Base-by-base conservation (phyloP, 345 rosid species). In the Cardamine resedifolia region DNA sequence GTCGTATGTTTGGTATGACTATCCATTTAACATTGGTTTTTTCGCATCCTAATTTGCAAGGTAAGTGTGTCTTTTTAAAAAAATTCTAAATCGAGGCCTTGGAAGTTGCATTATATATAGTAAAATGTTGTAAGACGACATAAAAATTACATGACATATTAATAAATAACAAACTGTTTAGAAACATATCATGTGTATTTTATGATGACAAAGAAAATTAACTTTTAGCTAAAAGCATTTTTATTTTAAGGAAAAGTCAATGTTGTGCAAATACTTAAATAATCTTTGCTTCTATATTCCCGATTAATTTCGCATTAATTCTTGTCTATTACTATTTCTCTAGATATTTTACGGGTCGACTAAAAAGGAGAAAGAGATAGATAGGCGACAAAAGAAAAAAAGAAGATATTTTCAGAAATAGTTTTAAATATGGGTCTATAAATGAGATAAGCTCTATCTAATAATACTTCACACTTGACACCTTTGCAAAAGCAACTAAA, bases 401-500 rank as follows among this genome's bases (percentile, higher is more conserved):
- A 18, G 3, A 57, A 66, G 73, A 66, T 74, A 66, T 66, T 74
- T 74, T 66, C 0, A 28, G 24, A 9, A 38, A 74, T 58, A 74
- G 47, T 62, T 47, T 11, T 9, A 34, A 18, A 33, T 8, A 26
- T n/a, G 44, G 6, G 55, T 58, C 78, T 74, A 74, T 74, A 74
- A 66, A 58, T 26, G 18, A 59, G 52, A 56, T 10, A 21, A 45
- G 4, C 21, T 44, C n/a, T 41, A 9, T 6, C 14, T 10, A 50
- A 18, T 15, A 56, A 26, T 2, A 45, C 16, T 26, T 61, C 33
- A 75, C 43, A 60, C 64, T 50, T 33, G 0, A 59, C 34, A 60
- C 33, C 9, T 39, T 33, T 31, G 1, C 21, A n/a, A 50, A 26
- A 57, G 3, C 14, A 48, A 16, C 24, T 6, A 4, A 66, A 53